Percentiles rank a stretch among this genome's conserved stretches.
Conservation (phyloP, 2,329 filamentous ascomycete genomes). For the Trichoderma guizhouense region DNA sequence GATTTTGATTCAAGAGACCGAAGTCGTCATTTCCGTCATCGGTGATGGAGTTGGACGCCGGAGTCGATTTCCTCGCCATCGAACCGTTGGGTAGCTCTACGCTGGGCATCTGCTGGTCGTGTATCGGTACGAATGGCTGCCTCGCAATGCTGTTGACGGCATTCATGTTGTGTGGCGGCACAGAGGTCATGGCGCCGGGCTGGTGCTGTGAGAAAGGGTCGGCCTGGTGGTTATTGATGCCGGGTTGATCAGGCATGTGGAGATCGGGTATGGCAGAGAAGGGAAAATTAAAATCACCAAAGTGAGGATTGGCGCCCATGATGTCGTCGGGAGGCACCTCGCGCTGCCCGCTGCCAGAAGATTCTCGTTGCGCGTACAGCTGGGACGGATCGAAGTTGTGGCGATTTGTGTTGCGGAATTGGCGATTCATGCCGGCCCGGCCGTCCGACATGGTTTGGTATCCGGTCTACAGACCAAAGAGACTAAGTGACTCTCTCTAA, state of each 20-base stretch:
- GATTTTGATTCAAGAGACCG: slow-evolving; percentile 45
- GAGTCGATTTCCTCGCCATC: slow-evolving; percentile 42
- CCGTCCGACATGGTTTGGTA: slow-evolving; percentile 31
- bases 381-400: slow-evolving; percentile 28
- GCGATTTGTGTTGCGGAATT: slow-evolving; percentile 31
- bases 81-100: slow-evolving; percentile 45
- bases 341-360: slow-evolving; percentile 24
- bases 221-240: slow-evolving; percentile 31
- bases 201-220: slow-evolving; percentile 37
- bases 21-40: slow-evolving; percentile 60
- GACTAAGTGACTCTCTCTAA: background rate
- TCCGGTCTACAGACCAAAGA: background rate
- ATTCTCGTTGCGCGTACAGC: slow-evolving; percentile 24
- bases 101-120: slow-evolving; percentile 28
- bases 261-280: slow-evolving; percentile 39
- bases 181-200: slow-evolving; percentile 21
- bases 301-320: slow-evolving; percentile 45
- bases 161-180: slow-evolving; percentile 22
- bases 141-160: slow-evolving; percentile 21
- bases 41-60: slow-evolving; percentile 42
- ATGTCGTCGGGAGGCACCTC: slow-evolving; percentile 28
- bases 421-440: slow-evolving; percentile 29
- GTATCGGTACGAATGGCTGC: slow-evolving; percentile 25
- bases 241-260: slow-evolving; percentile 33
- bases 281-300: slow-evolving; percentile 52